These are phyloP conservation scores for Tulasnella sp. DNA, from an alignment of 768 basidiomycete genomes.

Conservation along the genomic window DNA sequence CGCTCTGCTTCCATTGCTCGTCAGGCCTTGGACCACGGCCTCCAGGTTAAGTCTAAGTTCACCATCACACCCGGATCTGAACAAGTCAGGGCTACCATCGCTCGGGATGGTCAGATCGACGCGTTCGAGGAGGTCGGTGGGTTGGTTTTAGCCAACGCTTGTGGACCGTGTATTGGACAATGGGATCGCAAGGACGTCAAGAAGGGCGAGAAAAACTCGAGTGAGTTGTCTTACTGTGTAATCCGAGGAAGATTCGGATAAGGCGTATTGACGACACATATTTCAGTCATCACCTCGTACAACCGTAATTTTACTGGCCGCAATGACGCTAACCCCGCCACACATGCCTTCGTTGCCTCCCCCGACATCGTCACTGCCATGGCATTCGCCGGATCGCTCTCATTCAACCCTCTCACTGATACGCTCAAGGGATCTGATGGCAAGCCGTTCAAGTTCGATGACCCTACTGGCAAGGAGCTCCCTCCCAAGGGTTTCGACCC, in stretches of 20 bases:
- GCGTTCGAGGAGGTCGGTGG: constrained; percentile 83
- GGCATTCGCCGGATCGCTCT: constrained; percentile 85
- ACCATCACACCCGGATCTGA: constrained; percentile 98
- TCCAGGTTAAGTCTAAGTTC: constrained; percentile 85
- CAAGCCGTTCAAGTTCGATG: constrained; percentile 95
- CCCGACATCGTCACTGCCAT: constrained; percentile 95
- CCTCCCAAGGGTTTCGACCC: constrained; percentile 94
- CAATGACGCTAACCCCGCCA: constrained; percentile 98
- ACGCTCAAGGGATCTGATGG: constrained; percentile 79
- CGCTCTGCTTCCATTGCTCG: constrained; percentile 90
- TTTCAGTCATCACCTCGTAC: constrained; percentile 90
- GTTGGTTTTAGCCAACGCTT: constrained; percentile 93
- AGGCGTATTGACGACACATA: neutral
- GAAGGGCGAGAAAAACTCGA: constrained; percentile 96
- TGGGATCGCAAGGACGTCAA: constrained; percentile 96
- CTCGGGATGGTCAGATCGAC: constrained; percentile 86
- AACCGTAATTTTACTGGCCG: constrained; percentile 99
- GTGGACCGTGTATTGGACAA: constrained; percentile 98
- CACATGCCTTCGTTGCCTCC: constrained; percentile 91
- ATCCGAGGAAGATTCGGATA: no score
- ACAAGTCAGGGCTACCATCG: constrained; percentile 96
- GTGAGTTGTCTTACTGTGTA: constrained; percentile 45
- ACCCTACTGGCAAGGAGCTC: constrained; percentile 83
- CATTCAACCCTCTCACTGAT: constrained; percentile 96
- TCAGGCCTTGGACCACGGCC: constrained; percentile 80